A percentile compares a stretch with the other conserved stretches of the same genome.
Conservation (phyloP, 768 basidiomycete genomes). For the Macrolepiota albuminosa region DNA sequence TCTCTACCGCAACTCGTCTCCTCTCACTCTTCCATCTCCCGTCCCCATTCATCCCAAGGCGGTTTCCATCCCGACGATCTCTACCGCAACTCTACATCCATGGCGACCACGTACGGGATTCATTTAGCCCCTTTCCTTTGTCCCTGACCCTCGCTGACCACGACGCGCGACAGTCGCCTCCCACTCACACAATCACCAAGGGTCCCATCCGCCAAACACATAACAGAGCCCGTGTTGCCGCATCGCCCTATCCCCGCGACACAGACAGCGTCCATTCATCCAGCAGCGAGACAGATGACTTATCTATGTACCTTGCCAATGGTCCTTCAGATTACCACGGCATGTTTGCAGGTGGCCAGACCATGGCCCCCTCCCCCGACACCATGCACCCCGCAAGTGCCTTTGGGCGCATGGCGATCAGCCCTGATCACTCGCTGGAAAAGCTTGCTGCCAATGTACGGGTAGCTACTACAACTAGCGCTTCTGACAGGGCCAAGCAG, state of each 20-base stretch:
- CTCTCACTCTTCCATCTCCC: conserved; percentile 67
- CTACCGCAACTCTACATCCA: conserved; percentile 58
- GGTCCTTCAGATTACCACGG: conserved; percentile 56
- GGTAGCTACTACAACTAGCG: conserved; percentile 85
- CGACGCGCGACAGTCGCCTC: conserved; percentile 45
- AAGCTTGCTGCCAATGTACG: conserved; percentile 85
- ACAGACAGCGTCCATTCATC: conserved; percentile 84
- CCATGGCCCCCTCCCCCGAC: conserved; percentile 45
- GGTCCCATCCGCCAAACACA: conserved; percentile 71
- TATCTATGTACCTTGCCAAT: conserved; percentile 67
- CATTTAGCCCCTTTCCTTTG: conserved; percentile 6
- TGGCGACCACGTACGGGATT: conserved; percentile 37
- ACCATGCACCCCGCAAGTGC: conserved; percentile 65
- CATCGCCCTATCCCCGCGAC: conserved; percentile 84
- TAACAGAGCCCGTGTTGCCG: conserved; percentile 73
- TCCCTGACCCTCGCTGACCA: neutral
- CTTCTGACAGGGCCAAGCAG: conserved; percentile 87
- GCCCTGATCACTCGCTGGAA: conserved; percentile 74
- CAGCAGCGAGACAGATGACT: conserved; percentile 85
- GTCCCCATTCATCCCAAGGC: conserved; percentile 78
- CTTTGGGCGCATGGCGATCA: conserved; percentile 74
- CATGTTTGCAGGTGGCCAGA: conserved; percentile 52
- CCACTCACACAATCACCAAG: conserved; percentile 73
- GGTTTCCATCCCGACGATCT: conserved; percentile 60
- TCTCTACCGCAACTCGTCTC: conserved; percentile 69